These are phyloP conservation scores for Leishmania aethiopica DNA, from an alignment of 208 protist genomes.

Conservation along the genomic window DNA sequence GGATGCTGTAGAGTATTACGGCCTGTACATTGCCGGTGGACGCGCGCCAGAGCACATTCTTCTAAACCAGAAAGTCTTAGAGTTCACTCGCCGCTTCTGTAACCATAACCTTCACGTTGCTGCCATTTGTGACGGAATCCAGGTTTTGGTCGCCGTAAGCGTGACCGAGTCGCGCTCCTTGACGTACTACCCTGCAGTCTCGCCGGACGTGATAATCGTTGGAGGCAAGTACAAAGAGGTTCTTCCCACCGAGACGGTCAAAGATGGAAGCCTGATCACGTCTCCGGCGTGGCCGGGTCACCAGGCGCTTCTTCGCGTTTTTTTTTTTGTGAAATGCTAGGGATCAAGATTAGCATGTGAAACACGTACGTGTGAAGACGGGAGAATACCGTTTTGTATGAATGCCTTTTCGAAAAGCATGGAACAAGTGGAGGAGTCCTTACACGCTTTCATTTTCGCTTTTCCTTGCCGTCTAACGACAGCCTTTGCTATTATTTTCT, in stretches of 20 bases:
- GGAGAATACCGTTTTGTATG: background rate
- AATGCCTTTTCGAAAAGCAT: background rate
- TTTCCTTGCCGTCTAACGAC: background rate
- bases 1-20: slow-evolving; percentile 33
- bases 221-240: slow-evolving; percentile 39
- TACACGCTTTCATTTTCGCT: background rate
- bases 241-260: slow-evolving; percentile 36
- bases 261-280: slow-evolving; percentile 38
- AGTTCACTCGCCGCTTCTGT: slow-evolving; percentile 40
- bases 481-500: slow-evolving; percentile 23
- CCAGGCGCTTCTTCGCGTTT: slow-evolving; percentile 23
- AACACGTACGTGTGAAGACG: background rate
- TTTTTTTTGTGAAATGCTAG: slow-evolving; percentile 35
- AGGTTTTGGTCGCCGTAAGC: slow-evolving; percentile 35
- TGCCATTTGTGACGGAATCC: slow-evolving; percentile 39
- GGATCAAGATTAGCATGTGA: slow-evolving; percentile 9
- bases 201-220: slow-evolving; percentile 27
- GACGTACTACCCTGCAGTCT: slow-evolving; percentile 43
- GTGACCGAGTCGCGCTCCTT: slow-evolving; percentile 31
- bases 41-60: slow-evolving; percentile 39
- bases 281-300: slow-evolving; percentile 40
- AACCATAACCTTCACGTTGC: slow-evolving; percentile 40
- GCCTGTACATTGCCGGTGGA: slow-evolving; percentile 41
- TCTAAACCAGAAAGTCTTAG: slow-evolving; percentile 33
- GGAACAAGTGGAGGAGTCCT: background rate